phyloP scores from a whole-genome alignment of 2,329 filamentous ascomycete genomes.

The Fusarium solani-melongenae region DNA sequence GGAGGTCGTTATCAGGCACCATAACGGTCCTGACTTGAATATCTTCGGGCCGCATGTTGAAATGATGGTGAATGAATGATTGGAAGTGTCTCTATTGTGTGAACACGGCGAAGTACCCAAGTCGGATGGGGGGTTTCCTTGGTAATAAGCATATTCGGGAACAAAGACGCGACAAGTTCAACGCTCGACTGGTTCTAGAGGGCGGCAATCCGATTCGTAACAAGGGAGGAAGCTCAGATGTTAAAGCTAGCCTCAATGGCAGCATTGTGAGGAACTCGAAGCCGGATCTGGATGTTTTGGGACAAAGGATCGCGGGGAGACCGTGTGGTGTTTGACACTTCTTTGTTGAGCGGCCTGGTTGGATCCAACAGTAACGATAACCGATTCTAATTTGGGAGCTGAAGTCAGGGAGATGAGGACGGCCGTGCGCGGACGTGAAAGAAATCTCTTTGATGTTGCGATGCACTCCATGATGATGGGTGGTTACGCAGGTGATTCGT shows the following conservation, averaged over 20 bases:
- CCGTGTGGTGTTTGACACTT: slow-evolving; percentile 15
- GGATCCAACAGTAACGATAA: background rate
- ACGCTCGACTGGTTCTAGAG: background rate
- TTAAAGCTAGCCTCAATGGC: slow-evolving; percentile 10
- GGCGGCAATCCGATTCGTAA: background rate
- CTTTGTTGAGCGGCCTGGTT: slow-evolving; percentile 31
- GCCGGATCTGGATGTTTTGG: slow-evolving; percentile 9
- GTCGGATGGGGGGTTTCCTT: slow-evolving; percentile 1
- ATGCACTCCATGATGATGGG: slow-evolving; percentile 13
- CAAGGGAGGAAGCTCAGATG: background rate
- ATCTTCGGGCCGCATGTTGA: slow-evolving; percentile 17
- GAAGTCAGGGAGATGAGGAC: background rate
- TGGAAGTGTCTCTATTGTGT: background rate
- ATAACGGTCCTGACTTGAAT: background rate
- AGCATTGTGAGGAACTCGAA: slow-evolving; percentile 25
- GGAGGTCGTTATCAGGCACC: background rate
- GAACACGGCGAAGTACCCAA: background rate
- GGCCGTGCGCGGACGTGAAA: slow-evolving; percentile 3
- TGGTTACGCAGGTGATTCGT: background rate
- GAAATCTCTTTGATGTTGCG: slow-evolving; percentile 25
- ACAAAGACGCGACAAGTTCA: slow-evolving; percentile 29
- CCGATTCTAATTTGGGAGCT: slow-evolving; percentile 20
- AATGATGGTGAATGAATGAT: background rate
- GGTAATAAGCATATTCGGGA: slow-evolving; percentile 37
- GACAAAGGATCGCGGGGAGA: slow-evolving; percentile 24